These are phyloP conservation scores for Stellera chamaejasme DNA, from an alignment of 345 rosid genomes.

Conservation along the genomic window DNA sequence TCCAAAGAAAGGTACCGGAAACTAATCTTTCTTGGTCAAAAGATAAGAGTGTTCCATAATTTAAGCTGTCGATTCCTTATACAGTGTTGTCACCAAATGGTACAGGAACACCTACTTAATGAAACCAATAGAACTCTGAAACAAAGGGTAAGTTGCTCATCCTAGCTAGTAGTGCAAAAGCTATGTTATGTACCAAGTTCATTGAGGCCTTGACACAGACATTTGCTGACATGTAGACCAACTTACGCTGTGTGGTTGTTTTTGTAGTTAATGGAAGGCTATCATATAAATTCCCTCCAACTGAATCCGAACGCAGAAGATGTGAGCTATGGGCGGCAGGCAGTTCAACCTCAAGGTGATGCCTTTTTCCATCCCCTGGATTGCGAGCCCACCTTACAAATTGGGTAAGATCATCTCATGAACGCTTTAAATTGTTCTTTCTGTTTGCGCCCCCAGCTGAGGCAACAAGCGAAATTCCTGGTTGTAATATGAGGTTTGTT, in stretches of 20 bases:
- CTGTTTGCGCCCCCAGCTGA: too few relatives aligned
- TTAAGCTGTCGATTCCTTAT: too few relatives aligned
- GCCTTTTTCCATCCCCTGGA: constrained; percentile 79
- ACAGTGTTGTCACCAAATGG: background rate
- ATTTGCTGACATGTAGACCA: background rate
- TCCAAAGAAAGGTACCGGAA: constrained; percentile 63
- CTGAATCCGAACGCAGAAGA: constrained; percentile 63
- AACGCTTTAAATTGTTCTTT: background rate
- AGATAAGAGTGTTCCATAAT: too few relatives aligned
- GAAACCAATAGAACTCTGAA: constrained; percentile 75
- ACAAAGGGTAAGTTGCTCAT: constrained; percentile 55
- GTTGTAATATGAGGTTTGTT: too few relatives aligned
- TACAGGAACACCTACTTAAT: constrained; percentile 66
- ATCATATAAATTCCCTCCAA: constrained; percentile 57
- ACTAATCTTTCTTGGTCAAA: background rate
- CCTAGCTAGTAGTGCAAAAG: background rate
- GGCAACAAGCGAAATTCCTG: too few relatives aligned
- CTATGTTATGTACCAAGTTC: too few relatives aligned
- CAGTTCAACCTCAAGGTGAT: constrained; percentile 35
- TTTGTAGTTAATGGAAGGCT: constrained; percentile 83
- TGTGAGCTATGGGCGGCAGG: constrained; percentile 47
- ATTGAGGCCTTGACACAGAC: too few relatives aligned
- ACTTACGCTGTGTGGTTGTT: constrained; percentile 1
- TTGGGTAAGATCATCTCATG: constrained; percentile 44
- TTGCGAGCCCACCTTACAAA: constrained; percentile 84